Conservation (phyloP, 83 land plant genomes). For the Diphasiastrum complanatum region DNA sequence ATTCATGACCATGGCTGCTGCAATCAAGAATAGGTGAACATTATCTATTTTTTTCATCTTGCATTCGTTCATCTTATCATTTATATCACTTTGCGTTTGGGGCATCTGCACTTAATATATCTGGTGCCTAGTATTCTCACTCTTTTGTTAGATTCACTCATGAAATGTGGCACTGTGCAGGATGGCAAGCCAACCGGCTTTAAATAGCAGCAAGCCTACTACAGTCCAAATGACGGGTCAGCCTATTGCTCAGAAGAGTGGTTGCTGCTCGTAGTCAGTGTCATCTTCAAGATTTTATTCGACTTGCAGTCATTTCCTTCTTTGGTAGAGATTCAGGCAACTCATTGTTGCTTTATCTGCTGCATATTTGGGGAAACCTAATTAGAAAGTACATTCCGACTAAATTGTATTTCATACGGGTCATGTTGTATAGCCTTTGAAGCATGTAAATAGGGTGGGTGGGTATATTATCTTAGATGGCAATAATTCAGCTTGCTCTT, state of each 20-base stretch:
- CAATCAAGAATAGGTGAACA: constrained; percentile 27
- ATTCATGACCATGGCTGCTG: constrained; percentile 33
- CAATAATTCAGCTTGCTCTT: too few species aligned
- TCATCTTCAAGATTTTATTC: too few species aligned
- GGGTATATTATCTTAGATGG: too few species aligned
- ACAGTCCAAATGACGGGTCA: constrained; percentile 26
- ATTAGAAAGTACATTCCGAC: too few species aligned
- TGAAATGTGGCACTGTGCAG: background rate
- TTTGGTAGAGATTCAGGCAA: too few species aligned
- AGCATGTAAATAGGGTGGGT: too few species aligned
- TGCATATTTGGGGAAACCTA: too few species aligned
- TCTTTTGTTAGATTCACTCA: background rate
- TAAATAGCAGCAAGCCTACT: constrained; percentile 27
- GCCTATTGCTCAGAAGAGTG: constrained; percentile 20
- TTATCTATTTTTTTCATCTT: constrained; percentile 1
- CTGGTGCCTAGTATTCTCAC: background rate
- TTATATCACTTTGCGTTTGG: background rate
- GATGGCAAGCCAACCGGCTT: constrained; percentile 19
- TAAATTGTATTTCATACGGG: too few species aligned
- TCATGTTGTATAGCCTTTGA: too few species aligned
- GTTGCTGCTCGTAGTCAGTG: constrained; percentile 20
- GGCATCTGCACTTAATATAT: background rate
- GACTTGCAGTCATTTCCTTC: too few species aligned
- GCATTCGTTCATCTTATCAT: background rate
- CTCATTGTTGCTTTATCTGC: too few species aligned